These are phyloP conservation scores for Boletus subcaerulescens DNA, from an alignment of 768 basidiomycete species.

Conservation along the genomic window DNA sequence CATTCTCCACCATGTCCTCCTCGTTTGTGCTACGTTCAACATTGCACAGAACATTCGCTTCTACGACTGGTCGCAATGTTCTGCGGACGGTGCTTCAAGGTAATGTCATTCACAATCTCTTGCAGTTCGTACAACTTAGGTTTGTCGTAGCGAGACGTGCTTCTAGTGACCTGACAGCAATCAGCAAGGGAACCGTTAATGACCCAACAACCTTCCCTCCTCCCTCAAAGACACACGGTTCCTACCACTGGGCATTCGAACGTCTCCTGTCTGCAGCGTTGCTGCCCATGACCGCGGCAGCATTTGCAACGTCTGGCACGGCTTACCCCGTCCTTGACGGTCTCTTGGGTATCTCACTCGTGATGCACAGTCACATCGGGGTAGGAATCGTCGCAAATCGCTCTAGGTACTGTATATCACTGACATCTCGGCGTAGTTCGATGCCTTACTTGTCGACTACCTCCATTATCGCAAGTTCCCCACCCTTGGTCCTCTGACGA, in stretches of 20 bases:
- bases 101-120: constrained; percentile 21
- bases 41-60: constrained; percentile 41
- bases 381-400: constrained; percentile 39
- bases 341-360: constrained; percentile 77
- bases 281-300: constrained; percentile 84
- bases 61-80: constrained; percentile 37
- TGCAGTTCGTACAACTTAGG: background rate
- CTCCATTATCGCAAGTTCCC: constrained; percentile 93
- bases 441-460: constrained; percentile 80
- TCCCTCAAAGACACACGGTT: constrained; percentile 78
- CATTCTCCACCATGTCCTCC: constrained; percentile 40
- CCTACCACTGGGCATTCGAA: constrained; percentile 93
- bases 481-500: constrained; percentile 59
- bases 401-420: background rate
- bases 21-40: constrained; percentile 49
- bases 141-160: constrained; percentile 39
- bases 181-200: constrained; percentile 90
- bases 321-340: constrained; percentile 88
- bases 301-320: constrained; percentile 74
- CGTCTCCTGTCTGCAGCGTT: constrained; percentile 84
- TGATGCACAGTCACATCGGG: constrained; percentile 96
- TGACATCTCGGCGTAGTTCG: constrained; percentile 50
- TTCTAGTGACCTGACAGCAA: constrained; percentile 50
- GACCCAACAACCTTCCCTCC: constrained; percentile 90
- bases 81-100: constrained; percentile 33